These are phyloP conservation scores for Escovopsis sp. DNA, from an alignment of 2,329 filamentous ascomycete genomes.

Conservation along the genomic window DNA sequence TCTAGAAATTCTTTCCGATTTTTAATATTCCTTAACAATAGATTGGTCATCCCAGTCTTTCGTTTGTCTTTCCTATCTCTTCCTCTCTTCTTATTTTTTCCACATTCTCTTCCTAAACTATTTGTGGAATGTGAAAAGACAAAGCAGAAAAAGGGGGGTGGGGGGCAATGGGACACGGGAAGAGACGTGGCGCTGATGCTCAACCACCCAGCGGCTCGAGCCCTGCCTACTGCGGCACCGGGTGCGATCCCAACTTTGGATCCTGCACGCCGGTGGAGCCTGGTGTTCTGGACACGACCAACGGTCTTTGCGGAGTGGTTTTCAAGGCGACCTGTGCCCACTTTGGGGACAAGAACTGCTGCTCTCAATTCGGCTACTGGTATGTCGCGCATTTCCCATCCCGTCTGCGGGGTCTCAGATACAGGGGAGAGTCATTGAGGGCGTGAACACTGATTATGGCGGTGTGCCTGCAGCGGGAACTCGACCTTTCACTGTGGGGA, in stretches of 20 bases:
- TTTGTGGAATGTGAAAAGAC: background rate
- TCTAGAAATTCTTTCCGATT: too few species aligned
- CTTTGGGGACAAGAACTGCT: slow-evolving; percentile 20
- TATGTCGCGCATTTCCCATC: slow-evolving; percentile 8
- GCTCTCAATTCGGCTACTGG: slow-evolving; percentile 22
- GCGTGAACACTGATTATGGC: slow-evolving; percentile 1
- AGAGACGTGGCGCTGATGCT: too few species aligned
- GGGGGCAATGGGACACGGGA: too few species aligned
- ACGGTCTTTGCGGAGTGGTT: slow-evolving; percentile 20
- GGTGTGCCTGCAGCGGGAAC: slow-evolving; percentile 12
- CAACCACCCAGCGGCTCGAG: slow-evolving; percentile 15
- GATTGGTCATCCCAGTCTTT: background rate
- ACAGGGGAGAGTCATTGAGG: background rate
- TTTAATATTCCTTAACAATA: too few species aligned
- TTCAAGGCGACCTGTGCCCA: slow-evolving; percentile 19
- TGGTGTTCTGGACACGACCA: slow-evolving; percentile 17
- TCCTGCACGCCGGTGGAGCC: slow-evolving; percentile 14
- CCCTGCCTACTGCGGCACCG: slow-evolving; percentile 21
- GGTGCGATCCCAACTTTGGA: slow-evolving; percentile 22
- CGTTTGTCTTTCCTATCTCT: background rate
- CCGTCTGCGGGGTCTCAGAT: background rate
- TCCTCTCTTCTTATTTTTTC: background rate
- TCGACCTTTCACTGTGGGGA: slow-evolving; percentile 15
- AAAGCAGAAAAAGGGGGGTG: too few species aligned
- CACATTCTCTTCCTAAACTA: background rate